Percentiles rank a stretch among this genome's conserved stretches.
Conservation (phyloP, 805 yeast genomes). For the Wickerhamomyces tratensis region DNA sequence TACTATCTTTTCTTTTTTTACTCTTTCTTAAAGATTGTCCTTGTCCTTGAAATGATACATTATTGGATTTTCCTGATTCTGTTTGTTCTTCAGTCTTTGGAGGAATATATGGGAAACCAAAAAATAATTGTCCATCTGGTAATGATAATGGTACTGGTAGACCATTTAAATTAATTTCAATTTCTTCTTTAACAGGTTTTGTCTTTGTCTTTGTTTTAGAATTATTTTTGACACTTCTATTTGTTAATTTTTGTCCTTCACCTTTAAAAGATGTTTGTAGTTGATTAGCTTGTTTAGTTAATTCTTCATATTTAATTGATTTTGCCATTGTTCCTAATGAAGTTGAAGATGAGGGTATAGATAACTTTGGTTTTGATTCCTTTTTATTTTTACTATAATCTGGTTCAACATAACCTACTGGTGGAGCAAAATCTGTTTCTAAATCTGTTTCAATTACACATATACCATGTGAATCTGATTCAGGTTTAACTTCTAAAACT, state of each 20-base stretch:
- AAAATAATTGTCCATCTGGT: slow-evolving; percentile 82
- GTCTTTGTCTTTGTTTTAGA: slow-evolving; percentile 2
- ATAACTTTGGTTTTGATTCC: background rate
- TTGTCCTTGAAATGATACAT: slow-evolving; percentile 41
- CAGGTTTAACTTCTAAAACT: slow-evolving; percentile 83
- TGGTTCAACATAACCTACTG: slow-evolving; percentile 96
- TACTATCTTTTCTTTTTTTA: slow-evolving; percentile 57
- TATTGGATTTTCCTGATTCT: slow-evolving; percentile 17
- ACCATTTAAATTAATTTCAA: slow-evolving; percentile 43
- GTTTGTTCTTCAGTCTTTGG: slow-evolving; percentile 29
- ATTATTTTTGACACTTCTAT: slow-evolving; percentile 24
- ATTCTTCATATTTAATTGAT: slow-evolving; percentile 52
- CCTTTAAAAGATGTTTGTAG: slow-evolving; percentile 36
- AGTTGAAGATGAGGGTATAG: background rate
- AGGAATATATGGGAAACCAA: slow-evolving; percentile 74
- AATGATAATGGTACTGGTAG: slow-evolving; percentile 64
- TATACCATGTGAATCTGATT: slow-evolving; percentile 50
- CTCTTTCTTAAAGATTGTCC: slow-evolving; percentile 73
- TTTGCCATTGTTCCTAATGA: slow-evolving; percentile 67
- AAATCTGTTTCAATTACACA: slow-evolving; percentile 96
- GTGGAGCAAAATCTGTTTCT: slow-evolving; percentile 97
- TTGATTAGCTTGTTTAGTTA: slow-evolving; percentile 35
- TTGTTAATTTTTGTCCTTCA: slow-evolving; percentile 63
- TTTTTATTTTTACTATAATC: slow-evolving; percentile 35
- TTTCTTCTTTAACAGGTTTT: slow-evolving; percentile 16